Evolutionary conservation across 2,329 filamentous ascomycete genomes (phyloP), one percentile per base, ranked within the genome.

Genomic region (Bisporella sp.): DNA sequence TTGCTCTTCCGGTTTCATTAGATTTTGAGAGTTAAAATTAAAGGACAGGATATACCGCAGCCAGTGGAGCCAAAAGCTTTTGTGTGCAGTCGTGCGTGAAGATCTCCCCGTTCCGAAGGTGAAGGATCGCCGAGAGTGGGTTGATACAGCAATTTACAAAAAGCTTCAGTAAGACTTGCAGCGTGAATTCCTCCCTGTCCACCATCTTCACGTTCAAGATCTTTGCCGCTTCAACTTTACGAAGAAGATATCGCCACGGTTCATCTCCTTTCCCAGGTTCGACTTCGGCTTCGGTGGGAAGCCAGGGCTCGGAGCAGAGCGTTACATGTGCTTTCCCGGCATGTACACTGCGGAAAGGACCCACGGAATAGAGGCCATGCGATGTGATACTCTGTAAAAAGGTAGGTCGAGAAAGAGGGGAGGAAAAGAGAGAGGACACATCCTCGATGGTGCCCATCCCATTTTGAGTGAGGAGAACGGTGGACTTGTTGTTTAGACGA

Each of bases 401-500:
- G 54, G 78, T 79, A 3, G 91, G 91, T 21, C 82, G 72, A 1
- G 69, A 73, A 3, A 62, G 61, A 1, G 73, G 70, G 52, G 84
- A 71, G 0, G 80, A 76, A 61, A 85, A 87, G 43, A 87, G 64
- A 7, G 74, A 61, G 52, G 80, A 79, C 45, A 87, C 70, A 53
- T 81, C 75, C 6, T 85, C 81, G 8, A 84, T 68, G 1, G 78
- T 69, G 32, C 87, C 90, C 81, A 96, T 86, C 44, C 92, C 92
- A 60, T 96, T 96, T 60, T 96, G 91, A 29, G 89, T 71, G 60
- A 96, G 87, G 9, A 85, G 75, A n/a, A 96, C 79, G 0, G 87
- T 86, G n/a, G 84, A 88, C 4, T 74, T 67, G 3, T 70, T 66
- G 55, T 81, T 76, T 2, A 83, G 75, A 47, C 95, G 79, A 1